Evolutionary conservation across 257 asterid species (phyloP).

Genomic region (Oldenlandia corymbosa): DNA sequence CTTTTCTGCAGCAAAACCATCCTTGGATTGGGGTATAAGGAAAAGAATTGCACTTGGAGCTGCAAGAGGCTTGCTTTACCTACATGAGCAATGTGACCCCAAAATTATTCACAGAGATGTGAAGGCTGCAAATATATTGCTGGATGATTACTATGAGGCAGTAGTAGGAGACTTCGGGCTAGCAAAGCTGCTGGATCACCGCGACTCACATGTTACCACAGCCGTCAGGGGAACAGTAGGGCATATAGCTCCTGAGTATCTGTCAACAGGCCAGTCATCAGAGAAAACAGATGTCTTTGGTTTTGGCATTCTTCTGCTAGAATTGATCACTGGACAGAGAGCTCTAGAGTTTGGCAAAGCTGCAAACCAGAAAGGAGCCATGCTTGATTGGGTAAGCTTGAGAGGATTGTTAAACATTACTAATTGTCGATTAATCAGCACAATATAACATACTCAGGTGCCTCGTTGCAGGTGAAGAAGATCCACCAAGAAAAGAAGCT

Average conservation of each 20-base stretch:
- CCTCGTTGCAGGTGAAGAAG: slow-evolving; percentile 63
- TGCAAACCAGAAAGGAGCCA: slow-evolving; percentile 82
- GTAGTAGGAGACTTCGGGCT: slow-evolving; percentile 95
- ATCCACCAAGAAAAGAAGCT: slow-evolving; percentile 84
- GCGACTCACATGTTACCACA: slow-evolving; percentile 84
- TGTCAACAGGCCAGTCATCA: slow-evolving; percentile 96
- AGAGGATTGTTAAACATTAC: not conserved
- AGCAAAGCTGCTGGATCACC: slow-evolving; percentile 93
- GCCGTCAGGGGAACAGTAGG: slow-evolving; percentile 99
- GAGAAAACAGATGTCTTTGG: slow-evolving; percentile 97
- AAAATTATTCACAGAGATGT: slow-evolving; percentile 97
- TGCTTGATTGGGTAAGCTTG: slow-evolving; percentile 91
- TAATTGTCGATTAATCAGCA: no score
- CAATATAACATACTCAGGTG: not conserved
- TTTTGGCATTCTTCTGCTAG: slow-evolving; percentile 81
- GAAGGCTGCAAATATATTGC: slow-evolving; percentile 91
- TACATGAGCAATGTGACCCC: slow-evolving; percentile 96
- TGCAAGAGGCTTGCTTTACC: slow-evolving; percentile 83
- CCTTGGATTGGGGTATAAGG: slow-evolving; percentile 80
- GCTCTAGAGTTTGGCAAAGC: slow-evolving; percentile 92
- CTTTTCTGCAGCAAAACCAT: slow-evolving; percentile 56
- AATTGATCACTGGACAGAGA: slow-evolving; percentile 89
- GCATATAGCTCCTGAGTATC: slow-evolving; percentile 90
- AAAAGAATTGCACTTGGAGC: slow-evolving; percentile 87
- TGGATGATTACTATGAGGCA: slow-evolving; percentile 81